Evolutionary conservation across 2,329 filamentous ascomycete genomes (phyloP).

Genomic region (Fusarium sp.): DNA sequence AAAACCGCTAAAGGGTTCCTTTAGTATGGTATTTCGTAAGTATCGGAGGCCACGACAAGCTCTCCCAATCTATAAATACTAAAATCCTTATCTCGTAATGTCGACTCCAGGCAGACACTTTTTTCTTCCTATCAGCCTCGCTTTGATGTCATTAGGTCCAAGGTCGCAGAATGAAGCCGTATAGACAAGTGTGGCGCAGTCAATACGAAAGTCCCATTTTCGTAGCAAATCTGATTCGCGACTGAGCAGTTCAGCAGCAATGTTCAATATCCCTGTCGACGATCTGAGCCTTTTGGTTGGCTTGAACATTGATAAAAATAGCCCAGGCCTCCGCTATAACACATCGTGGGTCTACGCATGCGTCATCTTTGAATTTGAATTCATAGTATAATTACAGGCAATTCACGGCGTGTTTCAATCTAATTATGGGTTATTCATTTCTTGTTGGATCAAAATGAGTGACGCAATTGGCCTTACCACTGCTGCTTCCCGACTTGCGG

Average conservation of each 20-base stretch:
- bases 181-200: slow-evolving; percentile 9
- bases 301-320: slow-evolving; percentile 13
- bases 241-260: background rate
- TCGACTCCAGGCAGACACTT: background rate
- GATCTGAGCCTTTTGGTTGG: background rate
- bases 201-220: slow-evolving; percentile 9
- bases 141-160: slow-evolving; percentile 4
- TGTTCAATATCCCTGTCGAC: background rate
- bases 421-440: background rate
- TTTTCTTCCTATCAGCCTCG: background rate
- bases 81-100: no score
- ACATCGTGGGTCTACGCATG: background rate
- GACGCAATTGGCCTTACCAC: background rate
- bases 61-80: no score
- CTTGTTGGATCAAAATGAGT: background rate
- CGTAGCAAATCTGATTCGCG: no score
- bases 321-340: background rate
- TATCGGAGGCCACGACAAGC: no score
- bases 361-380: background rate
- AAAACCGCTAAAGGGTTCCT: no score
- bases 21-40: no score
- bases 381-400: background rate
- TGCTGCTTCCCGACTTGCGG: slow-evolving; percentile 12
- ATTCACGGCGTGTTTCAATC: background rate
- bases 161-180: background rate